A percentile compares a stretch with the other conserved stretches of the same genome.
phyloP scores from a whole-genome alignment of 164 flowering plant genomes.

The Vitis riparia region DNA sequence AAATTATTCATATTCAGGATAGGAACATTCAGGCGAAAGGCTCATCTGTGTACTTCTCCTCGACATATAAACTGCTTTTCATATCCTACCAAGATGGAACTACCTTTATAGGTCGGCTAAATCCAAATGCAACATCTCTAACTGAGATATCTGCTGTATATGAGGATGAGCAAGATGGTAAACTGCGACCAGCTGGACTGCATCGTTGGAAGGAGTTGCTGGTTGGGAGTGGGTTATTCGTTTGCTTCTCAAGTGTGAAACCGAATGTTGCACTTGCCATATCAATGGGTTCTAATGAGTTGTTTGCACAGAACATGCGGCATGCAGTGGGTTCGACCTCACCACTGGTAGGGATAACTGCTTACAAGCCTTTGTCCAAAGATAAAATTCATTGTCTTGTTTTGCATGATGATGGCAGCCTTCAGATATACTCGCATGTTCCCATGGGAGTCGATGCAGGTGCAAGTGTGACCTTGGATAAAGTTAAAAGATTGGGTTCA shows the following conservation, averaged over 20 bases:
- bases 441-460: slow-evolving; percentile 62
- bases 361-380: slow-evolving; percentile 91
- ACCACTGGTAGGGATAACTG: slow-evolving; percentile 84
- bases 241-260: slow-evolving; percentile 81
- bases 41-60: slow-evolving; percentile 72
- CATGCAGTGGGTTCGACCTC: slow-evolving; percentile 72
- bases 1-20: slow-evolving; percentile 53
- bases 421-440: slow-evolving; percentile 79
- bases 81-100: slow-evolving; percentile 89
- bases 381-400: slow-evolving; percentile 85
- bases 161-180: slow-evolving; percentile 81
- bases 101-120: slow-evolving; percentile 67
- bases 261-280: slow-evolving; percentile 66
- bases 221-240: slow-evolving; percentile 75
- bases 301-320: slow-evolving; percentile 75
- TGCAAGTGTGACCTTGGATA: slow-evolving; percentile 54
- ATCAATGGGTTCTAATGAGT: slow-evolving; percentile 59
- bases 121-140: slow-evolving; percentile 60
- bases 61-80: slow-evolving; percentile 67
- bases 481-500: slow-evolving; percentile 85
- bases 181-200: slow-evolving; percentile 69
- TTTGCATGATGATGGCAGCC: slow-evolving; percentile 98
- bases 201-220: slow-evolving; percentile 94
- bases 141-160: slow-evolving; percentile 67
- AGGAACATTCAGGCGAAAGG: slow-evolving; percentile 60